Evolutionary conservation across 768 basidiomycete species (phyloP).

Genomic region (Mycena amicta): DNA sequence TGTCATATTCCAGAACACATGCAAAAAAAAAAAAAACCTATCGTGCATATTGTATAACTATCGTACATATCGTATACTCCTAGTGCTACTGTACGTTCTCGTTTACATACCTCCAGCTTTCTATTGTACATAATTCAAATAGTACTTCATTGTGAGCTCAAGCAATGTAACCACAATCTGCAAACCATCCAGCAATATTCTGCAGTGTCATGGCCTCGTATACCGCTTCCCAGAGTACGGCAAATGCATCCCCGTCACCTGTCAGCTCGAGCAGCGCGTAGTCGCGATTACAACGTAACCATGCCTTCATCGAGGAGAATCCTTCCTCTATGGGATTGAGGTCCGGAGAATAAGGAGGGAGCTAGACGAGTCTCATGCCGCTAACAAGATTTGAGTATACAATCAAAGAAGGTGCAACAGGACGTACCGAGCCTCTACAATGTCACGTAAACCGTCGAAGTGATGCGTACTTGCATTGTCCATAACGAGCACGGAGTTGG

Average conservation of each 20-base stretch:
- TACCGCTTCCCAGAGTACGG: background rate
- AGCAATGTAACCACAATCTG: background rate
- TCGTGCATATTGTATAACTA: too few relatives aligned
- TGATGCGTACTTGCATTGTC: conserved; percentile 38
- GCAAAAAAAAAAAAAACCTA: too few relatives aligned
- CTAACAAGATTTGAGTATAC: conserved; percentile 2
- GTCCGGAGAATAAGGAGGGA: conserved; percentile 37
- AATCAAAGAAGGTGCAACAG: background rate
- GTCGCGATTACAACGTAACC: conserved; percentile 21
- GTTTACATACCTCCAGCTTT: background rate
- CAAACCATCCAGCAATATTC: background rate
- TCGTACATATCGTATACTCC: background rate
- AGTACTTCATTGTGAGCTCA: background rate
- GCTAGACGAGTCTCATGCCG: conserved; percentile 27
- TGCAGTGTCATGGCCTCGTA: background rate
- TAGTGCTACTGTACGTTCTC: too few relatives aligned
- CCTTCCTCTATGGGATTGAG: conserved; percentile 35
- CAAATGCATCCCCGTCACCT: background rate
- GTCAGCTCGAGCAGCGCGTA: conserved; percentile 15
- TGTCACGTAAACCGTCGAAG: conserved; percentile 21
- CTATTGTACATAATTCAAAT: background rate
- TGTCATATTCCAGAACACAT: background rate
- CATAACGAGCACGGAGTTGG: conserved; percentile 34
- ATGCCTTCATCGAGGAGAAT: conserved; percentile 30
- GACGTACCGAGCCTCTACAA: conserved; percentile 24